A percentile compares a stretch with the other conserved stretches of the same genome.
These are phyloP conservation scores for Pleodorina starrii DNA, from an alignment of 139 green algal genomes.

Conservation along the genomic window DNA sequence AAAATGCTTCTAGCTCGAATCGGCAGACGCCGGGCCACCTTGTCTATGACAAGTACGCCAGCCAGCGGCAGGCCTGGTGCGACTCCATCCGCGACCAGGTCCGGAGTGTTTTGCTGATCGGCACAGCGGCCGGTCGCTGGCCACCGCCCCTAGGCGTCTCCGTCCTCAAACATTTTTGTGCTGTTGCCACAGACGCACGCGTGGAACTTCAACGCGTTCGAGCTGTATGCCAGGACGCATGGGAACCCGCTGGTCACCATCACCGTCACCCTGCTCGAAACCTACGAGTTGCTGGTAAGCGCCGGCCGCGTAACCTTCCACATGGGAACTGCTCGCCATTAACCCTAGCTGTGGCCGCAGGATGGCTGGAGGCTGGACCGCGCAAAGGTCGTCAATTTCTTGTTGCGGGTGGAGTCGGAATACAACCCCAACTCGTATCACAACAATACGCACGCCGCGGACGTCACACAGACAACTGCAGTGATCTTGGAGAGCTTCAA, in stretches of 20 bases:
- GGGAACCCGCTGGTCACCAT: conserved; percentile 63
- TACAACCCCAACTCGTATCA: conserved; percentile 78
- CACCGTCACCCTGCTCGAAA: conserved; percentile 68
- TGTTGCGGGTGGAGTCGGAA: conserved; percentile 61
- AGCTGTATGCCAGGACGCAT: conserved; percentile 42
- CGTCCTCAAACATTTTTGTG: conserved; percentile 14
- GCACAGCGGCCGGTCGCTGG: neutral
- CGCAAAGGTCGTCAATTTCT: conserved; percentile 62
- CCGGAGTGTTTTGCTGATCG: conserved; percentile 47
- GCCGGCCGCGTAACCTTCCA: neutral
- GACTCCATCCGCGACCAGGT: conserved; percentile 54
- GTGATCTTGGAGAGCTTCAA: conserved; percentile 66
- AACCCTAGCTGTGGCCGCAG: conserved; percentile 39
- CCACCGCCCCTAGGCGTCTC: neutral
- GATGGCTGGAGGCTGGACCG: conserved; percentile 72
- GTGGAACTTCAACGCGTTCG: conserved; percentile 76
- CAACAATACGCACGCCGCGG: conserved; percentile 78
- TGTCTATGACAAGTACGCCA: conserved; percentile 40
- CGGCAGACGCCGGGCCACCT: conserved; percentile 36
- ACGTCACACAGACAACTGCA: conserved; percentile 76
- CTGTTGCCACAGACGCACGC: conserved; percentile 59
- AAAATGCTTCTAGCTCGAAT: conserved; percentile 24
- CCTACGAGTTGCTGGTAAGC: conserved; percentile 67
- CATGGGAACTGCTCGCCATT: neutral
- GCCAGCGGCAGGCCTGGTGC: conserved; percentile 45